phyloP scores from a whole-genome alignment of 108 stramenopile genomes.

The Cyclotella baltica region DNA sequence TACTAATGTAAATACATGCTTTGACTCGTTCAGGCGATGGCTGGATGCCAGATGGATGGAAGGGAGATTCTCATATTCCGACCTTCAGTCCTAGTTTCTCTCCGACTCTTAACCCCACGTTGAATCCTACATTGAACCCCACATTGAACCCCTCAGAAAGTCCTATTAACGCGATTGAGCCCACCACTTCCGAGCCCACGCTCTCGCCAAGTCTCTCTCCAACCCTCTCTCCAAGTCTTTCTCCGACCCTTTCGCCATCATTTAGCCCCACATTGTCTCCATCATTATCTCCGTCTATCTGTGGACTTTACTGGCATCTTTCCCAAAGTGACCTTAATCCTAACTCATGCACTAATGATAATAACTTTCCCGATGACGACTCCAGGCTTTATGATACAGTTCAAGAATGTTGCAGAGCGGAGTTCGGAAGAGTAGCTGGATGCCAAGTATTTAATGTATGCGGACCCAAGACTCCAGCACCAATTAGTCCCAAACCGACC shows the following conservation, averaged over 20 bases:
- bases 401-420: slow-evolving; percentile 14
- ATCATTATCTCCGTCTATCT: neutral
- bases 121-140: neutral
- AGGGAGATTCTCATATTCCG: slow-evolving; percentile 1
- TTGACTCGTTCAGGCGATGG: neutral
- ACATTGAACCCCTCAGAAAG: too few species aligned
- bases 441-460: slow-evolving; percentile 17
- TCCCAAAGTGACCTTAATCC: neutral
- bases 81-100: neutral
- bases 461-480: neutral
- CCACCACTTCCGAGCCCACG: too few species aligned
- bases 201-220: too few species aligned
- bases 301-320: slow-evolving; percentile 10
- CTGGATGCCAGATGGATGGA: slow-evolving; percentile 5
- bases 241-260: too few species aligned
- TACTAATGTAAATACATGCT: neutral
- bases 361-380: slow-evolving; percentile 3
- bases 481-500: neutral
- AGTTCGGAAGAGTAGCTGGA: slow-evolving; percentile 12
- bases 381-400: slow-evolving; percentile 11
- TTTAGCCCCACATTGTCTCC: slow-evolving; percentile 6
- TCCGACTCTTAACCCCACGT: neutral
- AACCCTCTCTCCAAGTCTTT: too few species aligned
- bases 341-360: slow-evolving; percentile 19
- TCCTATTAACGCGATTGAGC: too few species aligned